phyloP scores from a whole-genome alignment of 352 stramenopile genomes.

The Phytophthora fragariae region DNA sequence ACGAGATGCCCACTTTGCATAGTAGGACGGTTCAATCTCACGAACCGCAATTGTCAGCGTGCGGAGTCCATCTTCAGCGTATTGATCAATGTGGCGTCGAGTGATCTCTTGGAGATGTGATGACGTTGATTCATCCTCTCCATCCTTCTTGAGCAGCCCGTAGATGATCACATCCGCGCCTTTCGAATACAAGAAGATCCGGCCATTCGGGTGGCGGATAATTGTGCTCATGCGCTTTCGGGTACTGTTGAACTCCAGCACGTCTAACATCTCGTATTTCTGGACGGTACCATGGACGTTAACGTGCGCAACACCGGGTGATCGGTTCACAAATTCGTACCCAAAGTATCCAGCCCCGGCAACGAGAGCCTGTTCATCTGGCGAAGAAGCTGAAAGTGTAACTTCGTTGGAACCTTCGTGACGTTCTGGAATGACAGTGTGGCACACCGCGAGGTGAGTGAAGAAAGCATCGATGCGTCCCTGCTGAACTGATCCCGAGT shows the following conservation, averaged over 20 bases:
- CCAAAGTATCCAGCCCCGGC: slow-evolving; percentile 76
- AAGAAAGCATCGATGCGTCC: slow-evolving; percentile 82
- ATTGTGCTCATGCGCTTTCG: slow-evolving; percentile 95
- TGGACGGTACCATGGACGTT: slow-evolving; percentile 51
- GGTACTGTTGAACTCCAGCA: slow-evolving; percentile 93
- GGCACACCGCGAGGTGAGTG: slow-evolving; percentile 89
- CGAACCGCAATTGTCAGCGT: slow-evolving; percentile 87
- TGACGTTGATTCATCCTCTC: slow-evolving; percentile 27
- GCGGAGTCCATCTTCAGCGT: slow-evolving; percentile 88
- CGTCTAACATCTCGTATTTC: slow-evolving; percentile 85
- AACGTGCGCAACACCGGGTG: slow-evolving; percentile 58
- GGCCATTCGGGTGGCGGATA: slow-evolving; percentile 70
- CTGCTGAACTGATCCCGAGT: slow-evolving; percentile 55
- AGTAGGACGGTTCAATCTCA: slow-evolving; percentile 63
- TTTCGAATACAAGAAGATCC: slow-evolving; percentile 78
- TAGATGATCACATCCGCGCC: slow-evolving; percentile 80
- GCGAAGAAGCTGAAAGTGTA: slow-evolving; percentile 77
- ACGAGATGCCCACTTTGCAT: slow-evolving; percentile 57
- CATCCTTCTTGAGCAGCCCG: slow-evolving; percentile 50
- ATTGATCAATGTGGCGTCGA: slow-evolving; percentile 75
- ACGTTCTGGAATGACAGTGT: slow-evolving; percentile 98
- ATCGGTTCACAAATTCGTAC: slow-evolving; percentile 78
- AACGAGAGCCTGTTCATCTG: slow-evolving; percentile 91
- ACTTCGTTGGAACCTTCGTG: slow-evolving; percentile 70
- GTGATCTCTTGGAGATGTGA: slow-evolving; percentile 53